These are phyloP conservation scores for Brettanomyces sp. DNA, from an alignment of 805 yeast species.

Conservation along the genomic window DNA sequence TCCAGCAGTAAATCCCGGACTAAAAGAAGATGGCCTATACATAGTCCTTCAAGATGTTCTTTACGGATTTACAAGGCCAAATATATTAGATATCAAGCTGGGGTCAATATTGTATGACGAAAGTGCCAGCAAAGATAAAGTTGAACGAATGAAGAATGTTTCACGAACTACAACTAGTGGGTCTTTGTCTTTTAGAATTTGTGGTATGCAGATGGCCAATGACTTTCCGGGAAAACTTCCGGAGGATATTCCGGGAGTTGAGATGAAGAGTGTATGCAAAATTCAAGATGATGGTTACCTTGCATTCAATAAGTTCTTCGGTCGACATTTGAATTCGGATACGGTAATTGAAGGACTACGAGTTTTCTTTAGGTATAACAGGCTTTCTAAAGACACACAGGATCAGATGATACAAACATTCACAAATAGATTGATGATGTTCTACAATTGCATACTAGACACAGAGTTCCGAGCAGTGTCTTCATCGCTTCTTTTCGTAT, in stretches of 20 bases:
- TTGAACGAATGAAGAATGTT: constrained; percentile 50
- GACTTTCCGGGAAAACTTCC: constrained; percentile 12
- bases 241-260: constrained; percentile 4
- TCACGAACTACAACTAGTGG: constrained; percentile 75
- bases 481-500: constrained; percentile 63
- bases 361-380: constrained; percentile 33
- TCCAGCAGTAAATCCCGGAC: constrained; percentile 15
- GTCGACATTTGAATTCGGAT: constrained; percentile 43
- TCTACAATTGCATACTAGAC: constrained; percentile 55
- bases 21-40: constrained; percentile 20
- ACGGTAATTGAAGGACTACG: constrained; percentile 37
- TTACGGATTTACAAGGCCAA: constrained; percentile 53
- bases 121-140: constrained; percentile 48
- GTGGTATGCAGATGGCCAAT: constrained; percentile 66
- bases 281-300: constrained; percentile 31
- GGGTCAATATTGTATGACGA: constrained; percentile 68
- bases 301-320: constrained; percentile 58
- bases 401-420: constrained; percentile 35
- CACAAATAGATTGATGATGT: constrained; percentile 49
- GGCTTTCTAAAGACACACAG: constrained; percentile 24
- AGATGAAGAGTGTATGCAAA: constrained; percentile 7
- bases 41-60: constrained; percentile 67
- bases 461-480: constrained; percentile 60
- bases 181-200: constrained; percentile 60
- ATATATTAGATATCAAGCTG: constrained; percentile 74